Base-by-base conservation (phyloP, 257 asterid species). In the Apocynum venetum region DNA sequence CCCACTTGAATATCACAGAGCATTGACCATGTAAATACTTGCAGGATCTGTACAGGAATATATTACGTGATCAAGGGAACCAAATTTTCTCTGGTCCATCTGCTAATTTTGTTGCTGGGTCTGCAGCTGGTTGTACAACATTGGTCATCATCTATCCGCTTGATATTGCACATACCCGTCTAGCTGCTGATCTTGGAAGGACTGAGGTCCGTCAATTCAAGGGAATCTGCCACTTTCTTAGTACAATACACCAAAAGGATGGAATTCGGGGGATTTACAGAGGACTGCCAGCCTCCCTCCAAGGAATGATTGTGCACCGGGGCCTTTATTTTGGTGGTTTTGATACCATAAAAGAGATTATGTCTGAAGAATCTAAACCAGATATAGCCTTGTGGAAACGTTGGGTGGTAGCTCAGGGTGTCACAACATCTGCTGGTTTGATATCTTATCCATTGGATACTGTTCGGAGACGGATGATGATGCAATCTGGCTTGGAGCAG, bases 381-480 rank as follows among this genome's bases (percentile, higher is more conserved):
- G 98, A 87, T 2, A 89, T 86, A 46, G 89, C 93, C 65, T 76
- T 94, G 78, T 94, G 97, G 97, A 92, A 91, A 75, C 91, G 98
- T 7, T 92, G 98, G 97, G 76, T 80, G 0, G 95, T 88, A n/a
- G 99, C 99, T 63, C 98, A 95, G 72, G 99, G 87, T 2, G 98
- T 95, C 51, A 95, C 99, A 2, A 91, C 98, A 2, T 82, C 98
- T 12, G 97, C 99, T 1, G 99, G 98, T 73, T 51, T 95, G 85
- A 13, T 93, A 57, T 95, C 99, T 6, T 95, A 95, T 76, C 99
- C 99, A 3, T 73, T 95, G 51, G 99, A 95, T 75, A 95, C 99
- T 0, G 99, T 95, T 40, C 70, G 98, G 80, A 88, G 99, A 87
- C 90, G 99, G 74, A 95, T 95, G 94, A 95, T 95, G 99, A 95